A percentile compares a stretch with the other conserved stretches of the same genome.
Evolutionary conservation across 345 rosid genomes (phyloP).

Genomic region (Anastatica hierochuntica): DNA sequence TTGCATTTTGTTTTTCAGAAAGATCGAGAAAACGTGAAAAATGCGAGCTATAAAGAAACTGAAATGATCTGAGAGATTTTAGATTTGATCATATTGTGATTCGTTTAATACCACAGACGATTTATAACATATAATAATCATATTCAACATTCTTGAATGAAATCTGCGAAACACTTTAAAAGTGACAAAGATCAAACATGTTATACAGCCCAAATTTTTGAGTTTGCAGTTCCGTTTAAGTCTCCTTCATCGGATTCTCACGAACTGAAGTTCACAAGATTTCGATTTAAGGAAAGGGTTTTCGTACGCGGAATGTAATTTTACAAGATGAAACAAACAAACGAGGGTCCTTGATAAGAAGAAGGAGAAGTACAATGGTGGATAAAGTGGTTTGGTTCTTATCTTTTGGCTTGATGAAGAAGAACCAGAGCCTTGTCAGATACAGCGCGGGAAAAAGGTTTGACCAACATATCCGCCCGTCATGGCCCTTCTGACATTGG

Average conservation of each 20-base stretch:
- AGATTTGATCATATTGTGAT: not conserved
- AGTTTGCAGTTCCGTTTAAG: not conserved
- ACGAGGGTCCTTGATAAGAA: slow-evolving; percentile 1
- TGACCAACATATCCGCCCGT: slow-evolving; percentile 75
- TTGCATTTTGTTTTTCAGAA: slow-evolving; percentile 49
- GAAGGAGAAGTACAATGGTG: slow-evolving; percentile 12
- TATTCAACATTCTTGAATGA: too few relatives aligned
- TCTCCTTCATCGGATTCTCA: slow-evolving; percentile 4
- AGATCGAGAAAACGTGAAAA: slow-evolving; percentile 60
- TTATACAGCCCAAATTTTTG: slow-evolving; percentile 13
- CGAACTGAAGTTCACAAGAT: slow-evolving; percentile 13
- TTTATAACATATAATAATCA: not conserved
- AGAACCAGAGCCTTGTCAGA: slow-evolving; percentile 31
- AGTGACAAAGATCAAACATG: slow-evolving; percentile 3
- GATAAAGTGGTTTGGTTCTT: slow-evolving; percentile 10
- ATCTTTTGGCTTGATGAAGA: slow-evolving; percentile 17
- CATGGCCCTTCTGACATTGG: slow-evolving; percentile 71
- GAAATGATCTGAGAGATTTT: slow-evolving; percentile 35
- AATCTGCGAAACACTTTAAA: not conserved
- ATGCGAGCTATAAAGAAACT: slow-evolving; percentile 37
- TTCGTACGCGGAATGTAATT: slow-evolving; percentile 1
- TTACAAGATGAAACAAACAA: slow-evolving; percentile 23
- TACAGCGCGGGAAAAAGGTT: slow-evolving; percentile 56
- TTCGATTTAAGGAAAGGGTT: not conserved
- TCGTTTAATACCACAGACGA: slow-evolving; percentile 11